Evolutionary conservation across 75 land plant genomes (phyloP).

Genomic region (Selaginella tamariscina): DNA sequence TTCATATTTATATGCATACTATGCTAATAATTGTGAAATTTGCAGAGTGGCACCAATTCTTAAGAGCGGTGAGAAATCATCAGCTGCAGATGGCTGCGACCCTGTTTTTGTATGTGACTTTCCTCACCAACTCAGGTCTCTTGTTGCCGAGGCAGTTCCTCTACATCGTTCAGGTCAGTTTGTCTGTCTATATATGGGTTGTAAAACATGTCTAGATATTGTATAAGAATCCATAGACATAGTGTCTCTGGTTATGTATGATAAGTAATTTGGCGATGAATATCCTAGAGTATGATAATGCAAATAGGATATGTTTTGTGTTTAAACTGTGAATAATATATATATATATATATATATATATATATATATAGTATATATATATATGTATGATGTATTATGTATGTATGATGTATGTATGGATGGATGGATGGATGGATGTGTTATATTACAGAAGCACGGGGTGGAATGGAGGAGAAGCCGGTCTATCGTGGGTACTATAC

Average conservation of each 20-base stretch:
- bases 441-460: slow-evolving; percentile 26
- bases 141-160: slow-evolving; percentile 25
- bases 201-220: too few species aligned
- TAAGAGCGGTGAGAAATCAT: slow-evolving; percentile 15
- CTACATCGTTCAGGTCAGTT: not conserved
- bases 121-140: slow-evolving; percentile 75
- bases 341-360: too few species aligned
- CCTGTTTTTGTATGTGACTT: slow-evolving; percentile 88
- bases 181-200: not conserved
- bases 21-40: not conserved
- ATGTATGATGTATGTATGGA: too few species aligned
- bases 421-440: not conserved
- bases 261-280: too few species aligned
- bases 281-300: too few species aligned
- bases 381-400: too few species aligned
- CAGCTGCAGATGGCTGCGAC: slow-evolving; percentile 37
- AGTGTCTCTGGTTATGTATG: too few species aligned
- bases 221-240: too few species aligned
- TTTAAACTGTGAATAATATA: too few species aligned
- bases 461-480: slow-evolving; percentile 84
- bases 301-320: too few species aligned
- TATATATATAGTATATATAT: too few species aligned
- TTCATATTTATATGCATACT: too few species aligned
- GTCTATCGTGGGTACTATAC: slow-evolving; percentile 70
- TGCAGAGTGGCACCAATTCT: not conserved